A percentile compares a stretch with the other conserved stretches of the same genome.
phyloP scores from a whole-genome alignment of 768 basidiomycete species.

The Filobasidium wieringae region DNA sequence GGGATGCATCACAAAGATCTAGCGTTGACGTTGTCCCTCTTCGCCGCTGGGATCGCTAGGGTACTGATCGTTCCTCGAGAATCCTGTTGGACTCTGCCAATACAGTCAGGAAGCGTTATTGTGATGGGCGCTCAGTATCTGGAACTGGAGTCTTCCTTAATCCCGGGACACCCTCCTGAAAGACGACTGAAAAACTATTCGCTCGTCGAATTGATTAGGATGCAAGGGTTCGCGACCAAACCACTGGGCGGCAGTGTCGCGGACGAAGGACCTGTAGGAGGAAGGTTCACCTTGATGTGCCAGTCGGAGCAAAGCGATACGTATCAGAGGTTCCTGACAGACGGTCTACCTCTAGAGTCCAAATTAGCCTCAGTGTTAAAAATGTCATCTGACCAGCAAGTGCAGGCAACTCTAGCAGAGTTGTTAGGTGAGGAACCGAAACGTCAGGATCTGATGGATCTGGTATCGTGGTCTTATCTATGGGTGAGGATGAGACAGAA shows the following conservation, averaged over 20 bases:
- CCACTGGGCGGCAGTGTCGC: slow-evolving; percentile 35
- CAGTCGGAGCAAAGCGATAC: slow-evolving; percentile 73
- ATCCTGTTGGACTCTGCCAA: slow-evolving; percentile 77
- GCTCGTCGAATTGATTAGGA: slow-evolving; percentile 68
- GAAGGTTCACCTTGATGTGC: slow-evolving; percentile 68
- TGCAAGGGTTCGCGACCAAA: slow-evolving; percentile 78
- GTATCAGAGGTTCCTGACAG: slow-evolving; percentile 68
- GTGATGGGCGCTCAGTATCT: slow-evolving; percentile 88
- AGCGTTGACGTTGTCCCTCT: slow-evolving; percentile 64
- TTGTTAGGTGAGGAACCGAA: slow-evolving; percentile 38
- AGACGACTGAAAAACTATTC: slow-evolving; percentile 44
- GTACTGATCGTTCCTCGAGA: slow-evolving; percentile 74
- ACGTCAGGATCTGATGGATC: slow-evolving; percentile 63
- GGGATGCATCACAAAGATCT: slow-evolving; percentile 59
- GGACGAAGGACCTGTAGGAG: slow-evolving; percentile 11
- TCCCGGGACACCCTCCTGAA: not conserved
- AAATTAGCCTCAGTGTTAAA: slow-evolving; percentile 41
- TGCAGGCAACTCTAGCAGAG: slow-evolving; percentile 11
- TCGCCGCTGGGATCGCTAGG: slow-evolving; percentile 62
- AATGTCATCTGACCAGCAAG: slow-evolving; percentile 40
- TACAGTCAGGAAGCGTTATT: slow-evolving; percentile 66
- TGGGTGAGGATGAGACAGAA: slow-evolving; percentile 60
- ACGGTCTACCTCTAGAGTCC: slow-evolving; percentile 85
- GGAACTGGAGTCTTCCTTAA: slow-evolving; percentile 32
- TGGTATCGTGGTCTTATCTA: slow-evolving; percentile 70